Evolutionary conservation across 2,329 filamentous ascomycete species (phyloP), one percentile per base, ranked within the genome.

Genomic region (Clonostachys solani): DNA sequence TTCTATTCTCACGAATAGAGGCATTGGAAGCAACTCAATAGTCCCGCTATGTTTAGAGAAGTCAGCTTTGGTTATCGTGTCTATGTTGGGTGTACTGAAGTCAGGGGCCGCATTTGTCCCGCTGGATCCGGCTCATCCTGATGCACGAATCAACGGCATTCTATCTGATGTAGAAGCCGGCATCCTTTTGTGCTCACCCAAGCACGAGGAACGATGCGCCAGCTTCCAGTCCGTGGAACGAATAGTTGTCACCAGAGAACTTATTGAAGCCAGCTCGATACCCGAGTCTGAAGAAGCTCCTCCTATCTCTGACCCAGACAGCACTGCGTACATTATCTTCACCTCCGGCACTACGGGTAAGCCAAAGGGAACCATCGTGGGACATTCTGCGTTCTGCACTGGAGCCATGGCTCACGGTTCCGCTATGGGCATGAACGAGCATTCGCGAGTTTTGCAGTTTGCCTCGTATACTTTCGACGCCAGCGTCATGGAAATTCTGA

Each of bases 1-100:
- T 6, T 53, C 55, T 12, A 54, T 62, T 48, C 57, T 72, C 1
- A 45, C 55, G 17, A 52, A 53, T 10, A 48, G 55, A 33, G 72
- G 71, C 12, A 60, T 70, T 36, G 53, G 49, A 3, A 45, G 60
- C 9, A 72, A 70, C 17, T 62, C 60, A 40, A 65, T 36, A 17
- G 67, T 77, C 12, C 72, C 73, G 2, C 60, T 76, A 15, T 74
- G 71, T 52, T 75, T 76, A 48, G 70, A 75, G 53, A 76, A 76
- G 54, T 74, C 71, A 19, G 60, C 59, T 50, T 74, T 69, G 70
- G 68, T 72, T 5, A 60, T 67, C 7, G 62, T 76, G 18, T 67
- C 68, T 0, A 66, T 75, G 6, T 54, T 76, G 7, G 71, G 63
- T 8, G 63, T 75, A 46, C 71, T 76, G 67, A 75, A 75, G 52